A percentile compares a stretch with the other conserved stretches of the same genome.
Conservation (phyloP, 2,329 filamentous ascomycete genomes). For the Talaromyces sp. region DNA sequence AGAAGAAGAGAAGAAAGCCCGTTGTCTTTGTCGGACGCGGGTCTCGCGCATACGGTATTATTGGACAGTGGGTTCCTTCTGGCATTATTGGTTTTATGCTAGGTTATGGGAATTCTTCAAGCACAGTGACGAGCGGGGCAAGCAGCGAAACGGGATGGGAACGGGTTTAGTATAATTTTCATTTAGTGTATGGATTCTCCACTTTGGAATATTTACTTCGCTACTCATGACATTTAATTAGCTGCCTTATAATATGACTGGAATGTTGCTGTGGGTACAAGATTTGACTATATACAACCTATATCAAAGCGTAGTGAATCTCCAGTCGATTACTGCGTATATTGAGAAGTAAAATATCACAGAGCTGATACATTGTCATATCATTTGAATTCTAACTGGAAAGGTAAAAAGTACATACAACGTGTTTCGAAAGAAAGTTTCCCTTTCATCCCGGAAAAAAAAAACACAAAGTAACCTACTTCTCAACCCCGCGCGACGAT, state of each 20-base stretch:
- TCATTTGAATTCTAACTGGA: too few species aligned
- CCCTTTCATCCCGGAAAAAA: not conserved
- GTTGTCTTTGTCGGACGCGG: slow-evolving; percentile 79
- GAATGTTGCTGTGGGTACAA: too few species aligned
- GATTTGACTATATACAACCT: too few species aligned
- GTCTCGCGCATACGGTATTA: slow-evolving; percentile 74
- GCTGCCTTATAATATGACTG: not conserved
- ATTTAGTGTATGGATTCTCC: not conserved
- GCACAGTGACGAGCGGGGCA: slow-evolving; percentile 20
- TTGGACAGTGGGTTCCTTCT: slow-evolving; percentile 73
- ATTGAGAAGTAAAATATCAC: too few species aligned
- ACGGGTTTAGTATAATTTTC: slow-evolving; percentile 17
- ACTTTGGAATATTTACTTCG: not conserved
- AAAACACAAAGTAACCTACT: not conserved
- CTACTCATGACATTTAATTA: not conserved
- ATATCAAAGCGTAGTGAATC: too few species aligned
- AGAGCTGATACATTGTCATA: too few species aligned
- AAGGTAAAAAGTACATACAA: not conserved
- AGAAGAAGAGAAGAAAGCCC: slow-evolving; percentile 35
- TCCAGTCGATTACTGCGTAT: too few species aligned
- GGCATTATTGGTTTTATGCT: slow-evolving; percentile 89
- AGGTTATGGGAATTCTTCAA: slow-evolving; percentile 52
- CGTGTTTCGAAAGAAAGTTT: not conserved
- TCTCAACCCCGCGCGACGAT: not conserved
- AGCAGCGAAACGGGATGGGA: slow-evolving; percentile 33